These are phyloP conservation scores for Pneumocystis murina DNA, from an alignment of 1,139 yeast species.

Conservation along the genomic window DNA sequence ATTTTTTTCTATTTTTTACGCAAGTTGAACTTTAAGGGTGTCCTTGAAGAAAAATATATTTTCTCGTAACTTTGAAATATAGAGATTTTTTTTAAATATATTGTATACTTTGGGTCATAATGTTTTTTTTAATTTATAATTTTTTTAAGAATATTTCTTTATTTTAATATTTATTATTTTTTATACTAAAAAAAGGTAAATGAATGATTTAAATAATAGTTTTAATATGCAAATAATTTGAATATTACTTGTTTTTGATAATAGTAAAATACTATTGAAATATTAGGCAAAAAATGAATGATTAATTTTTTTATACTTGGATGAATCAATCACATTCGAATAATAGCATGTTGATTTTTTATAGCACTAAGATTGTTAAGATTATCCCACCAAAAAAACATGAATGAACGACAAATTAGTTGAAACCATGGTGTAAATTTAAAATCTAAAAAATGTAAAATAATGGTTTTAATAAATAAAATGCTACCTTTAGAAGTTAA, in stretches of 20 bases:
- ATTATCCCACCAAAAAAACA: slow-evolving; percentile 82
- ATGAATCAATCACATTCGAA: slow-evolving; percentile 6
- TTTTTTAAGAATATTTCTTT: no score
- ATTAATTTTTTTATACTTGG: background rate
- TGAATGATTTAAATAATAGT: no score
- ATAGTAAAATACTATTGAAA: no score
- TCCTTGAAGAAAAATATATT: background rate
- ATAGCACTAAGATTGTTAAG: slow-evolving; percentile 40
- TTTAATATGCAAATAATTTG: no score
- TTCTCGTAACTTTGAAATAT: background rate
- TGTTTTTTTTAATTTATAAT: no score
- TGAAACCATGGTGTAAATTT: slow-evolving; percentile 97
- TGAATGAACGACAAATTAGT: slow-evolving; percentile 76
- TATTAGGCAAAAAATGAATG: no score
- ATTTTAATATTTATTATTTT: no score
- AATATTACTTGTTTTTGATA: no score
- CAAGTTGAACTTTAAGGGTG: background rate
- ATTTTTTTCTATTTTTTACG: background rate
- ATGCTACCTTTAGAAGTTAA: slow-evolving; percentile 36
- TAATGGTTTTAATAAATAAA: background rate
- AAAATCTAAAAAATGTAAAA: slow-evolving; percentile 22
- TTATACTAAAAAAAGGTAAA: no score
- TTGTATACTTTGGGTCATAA: no score
- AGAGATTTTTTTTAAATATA: background rate
- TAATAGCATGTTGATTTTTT: slow-evolving; percentile 19